Base-by-base conservation (phyloP, 441 rosid genomes). In the Croton setiger region DNA sequence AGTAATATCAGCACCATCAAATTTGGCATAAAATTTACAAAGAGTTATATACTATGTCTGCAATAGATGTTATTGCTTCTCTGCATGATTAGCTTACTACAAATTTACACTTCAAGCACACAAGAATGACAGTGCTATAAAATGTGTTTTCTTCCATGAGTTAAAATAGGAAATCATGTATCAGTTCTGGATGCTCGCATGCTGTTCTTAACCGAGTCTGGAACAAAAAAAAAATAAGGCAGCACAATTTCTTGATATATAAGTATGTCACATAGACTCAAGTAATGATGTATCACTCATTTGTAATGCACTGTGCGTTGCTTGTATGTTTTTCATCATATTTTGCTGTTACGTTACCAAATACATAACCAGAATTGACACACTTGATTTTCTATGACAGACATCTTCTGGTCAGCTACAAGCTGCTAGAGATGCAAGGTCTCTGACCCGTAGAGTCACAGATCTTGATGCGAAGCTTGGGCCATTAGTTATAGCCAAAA, bases 401-500 rank as follows among this genome's bases (percentile, higher is more conserved):
- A 60, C 79, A 75, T 81, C 79, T 63, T 72, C 85, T 43, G 76
- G 73, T 13, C 73, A 78, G 67, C 73, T 88, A 58, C 80, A 77
- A 36, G 83, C 57, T 62, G 83, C 88, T 11, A 67, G 74, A 69
- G 86, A 88, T 68, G 82, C 79, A 52, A 87, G 94, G 70, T 73
- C 93, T 55, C 69, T 95, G 55, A 84, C 84, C 11, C 74, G 60
- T 57, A 82, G 75, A 37, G 80, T 95, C 67, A 95, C 81, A 82
- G 84, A 84, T 71, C 76, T 83, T 72, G 93, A 95, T 71, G 84
- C 85, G 72, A 83, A 84, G 80, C 82, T 84, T 61, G 85, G 80
- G 62, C 85, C 91, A 15, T 51, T 84, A 49, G 79, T 80, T 75
- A 73, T 73, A 66, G 76, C 63, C 27, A 63, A 74, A 37, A 74